A percentile compares a stretch with the other conserved stretches of the same genome.
phyloP scores from a whole-genome alignment of 495 filamentous ascomycete genomes.

The Neurospora sp. region DNA sequence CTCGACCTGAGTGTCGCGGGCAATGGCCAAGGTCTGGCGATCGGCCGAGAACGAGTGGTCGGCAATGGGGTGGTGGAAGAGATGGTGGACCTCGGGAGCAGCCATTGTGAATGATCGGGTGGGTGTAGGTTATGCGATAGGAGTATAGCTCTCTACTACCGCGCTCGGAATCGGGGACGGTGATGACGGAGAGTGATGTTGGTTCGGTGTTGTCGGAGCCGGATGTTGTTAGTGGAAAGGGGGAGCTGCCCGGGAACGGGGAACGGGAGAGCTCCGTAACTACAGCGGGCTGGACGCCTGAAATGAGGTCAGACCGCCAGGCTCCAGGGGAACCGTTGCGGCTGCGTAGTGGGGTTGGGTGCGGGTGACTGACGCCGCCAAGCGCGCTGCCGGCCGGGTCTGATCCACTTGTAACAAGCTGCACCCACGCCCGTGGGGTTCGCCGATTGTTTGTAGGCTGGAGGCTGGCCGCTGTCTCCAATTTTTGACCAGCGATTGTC shows the following conservation, averaged over 20 bases:
- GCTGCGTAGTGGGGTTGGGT: neutral
- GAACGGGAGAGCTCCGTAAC: neutral
- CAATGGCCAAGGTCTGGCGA: slow-evolving; percentile 77
- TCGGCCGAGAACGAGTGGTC: slow-evolving; percentile 98
- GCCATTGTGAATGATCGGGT: slow-evolving; percentile 46
- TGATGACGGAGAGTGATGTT: slow-evolving; percentile 5
- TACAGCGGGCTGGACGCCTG: neutral
- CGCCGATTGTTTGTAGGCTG: neutral
- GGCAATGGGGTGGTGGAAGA: slow-evolving; percentile 91
- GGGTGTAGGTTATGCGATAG: slow-evolving; percentile 50
- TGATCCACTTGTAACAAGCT: neutral
- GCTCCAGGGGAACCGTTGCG: neutral
- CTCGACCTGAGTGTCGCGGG: slow-evolving; percentile 84
- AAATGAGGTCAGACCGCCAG: neutral
- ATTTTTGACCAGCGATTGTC: neutral
- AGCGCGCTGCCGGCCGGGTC: neutral
- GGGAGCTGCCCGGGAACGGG: neutral
- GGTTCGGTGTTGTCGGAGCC: slow-evolving; percentile 3
- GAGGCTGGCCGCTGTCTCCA: neutral
- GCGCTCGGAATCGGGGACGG: slow-evolving; percentile 17
- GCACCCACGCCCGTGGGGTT: neutral
- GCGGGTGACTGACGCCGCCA: neutral
- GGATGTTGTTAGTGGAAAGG: neutral
- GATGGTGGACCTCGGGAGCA: slow-evolving; percentile 82
- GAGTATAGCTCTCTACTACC: slow-evolving; percentile 99